phyloP scores from a whole-genome alignment of 345 rosid genomes.

The Linum lewisii region DNA sequence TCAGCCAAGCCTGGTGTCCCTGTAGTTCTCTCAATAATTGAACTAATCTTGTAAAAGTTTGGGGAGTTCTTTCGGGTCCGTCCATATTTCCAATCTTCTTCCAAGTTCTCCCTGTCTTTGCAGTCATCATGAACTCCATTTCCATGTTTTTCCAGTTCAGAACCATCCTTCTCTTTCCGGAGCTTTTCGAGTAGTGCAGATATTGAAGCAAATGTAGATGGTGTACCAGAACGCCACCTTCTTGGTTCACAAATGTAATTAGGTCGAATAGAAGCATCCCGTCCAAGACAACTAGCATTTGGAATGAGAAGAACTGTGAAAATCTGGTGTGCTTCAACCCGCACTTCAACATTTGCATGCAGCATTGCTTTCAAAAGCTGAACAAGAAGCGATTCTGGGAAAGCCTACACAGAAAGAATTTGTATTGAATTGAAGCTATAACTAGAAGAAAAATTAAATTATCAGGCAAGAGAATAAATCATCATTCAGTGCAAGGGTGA shows the following conservation, averaged over 20 bases:
- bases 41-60: constrained; percentile 54
- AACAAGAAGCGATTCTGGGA: constrained; percentile 73
- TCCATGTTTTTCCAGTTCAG: constrained; percentile 34
- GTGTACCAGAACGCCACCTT: constrained; percentile 53
- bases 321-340: constrained; percentile 80
- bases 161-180: constrained; percentile 61
- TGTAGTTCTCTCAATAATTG: constrained; percentile 53
- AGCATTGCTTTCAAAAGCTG: constrained; percentile 79
- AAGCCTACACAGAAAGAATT: constrained; percentile 44
- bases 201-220: constrained; percentile 64
- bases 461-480: background rate
- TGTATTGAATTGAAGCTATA: background rate
- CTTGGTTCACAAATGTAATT: constrained; percentile 49
- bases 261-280: constrained; percentile 49
- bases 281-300: constrained; percentile 35
- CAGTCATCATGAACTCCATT: constrained; percentile 31
- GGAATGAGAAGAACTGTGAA: constrained; percentile 76
- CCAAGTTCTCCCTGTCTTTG: constrained; percentile 31
- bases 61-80: constrained; percentile 41
- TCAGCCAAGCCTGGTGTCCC: constrained; percentile 39
- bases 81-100: constrained; percentile 46
- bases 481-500: background rate
- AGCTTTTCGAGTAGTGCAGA: constrained; percentile 81
- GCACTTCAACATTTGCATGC: constrained; percentile 76
- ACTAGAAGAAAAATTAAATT: background rate